phyloP scores from a whole-genome alignment of 371 early-diverging fungal genomes.

The Gilbertella persicaria region DNA sequence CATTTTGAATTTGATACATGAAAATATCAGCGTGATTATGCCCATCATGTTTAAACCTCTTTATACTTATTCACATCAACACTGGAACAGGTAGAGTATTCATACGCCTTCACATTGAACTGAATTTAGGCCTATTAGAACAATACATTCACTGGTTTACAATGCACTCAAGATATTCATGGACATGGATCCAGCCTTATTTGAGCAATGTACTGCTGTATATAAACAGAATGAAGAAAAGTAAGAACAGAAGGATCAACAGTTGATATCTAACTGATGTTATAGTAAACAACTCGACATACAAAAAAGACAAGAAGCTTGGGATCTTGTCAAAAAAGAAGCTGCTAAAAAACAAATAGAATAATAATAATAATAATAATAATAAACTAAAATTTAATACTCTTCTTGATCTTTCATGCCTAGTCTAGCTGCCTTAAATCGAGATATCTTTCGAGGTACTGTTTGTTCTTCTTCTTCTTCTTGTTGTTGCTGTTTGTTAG shows the following conservation, averaged over 20 bases:
- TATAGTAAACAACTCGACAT: too few relatives aligned
- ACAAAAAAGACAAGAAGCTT: too few relatives aligned
- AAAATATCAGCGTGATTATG: slow-evolving; percentile 84
- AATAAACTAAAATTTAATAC: too few relatives aligned
- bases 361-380: too few relatives aligned
- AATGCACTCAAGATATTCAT: slow-evolving; percentile 92
- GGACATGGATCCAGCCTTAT: slow-evolving; percentile 87
- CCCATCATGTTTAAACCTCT: slow-evolving; percentile 93
- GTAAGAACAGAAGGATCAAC: slow-evolving; percentile 2
- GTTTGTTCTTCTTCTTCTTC: slow-evolving; percentile 19
- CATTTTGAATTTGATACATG: slow-evolving; percentile 88
- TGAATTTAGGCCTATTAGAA: too few relatives aligned
- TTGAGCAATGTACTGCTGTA: slow-evolving; percentile 84
- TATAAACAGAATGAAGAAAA: slow-evolving; percentile 75
- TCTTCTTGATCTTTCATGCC: too few relatives aligned
- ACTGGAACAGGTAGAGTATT: too few relatives aligned
- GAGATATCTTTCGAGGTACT: slow-evolving; percentile 41
- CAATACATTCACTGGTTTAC: slow-evolving; percentile 92
- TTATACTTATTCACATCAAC: slow-evolving; percentile 89
- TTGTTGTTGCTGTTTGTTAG: slow-evolving; percentile 20
- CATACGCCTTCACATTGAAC: too few relatives aligned
- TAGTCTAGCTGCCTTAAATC: slow-evolving; percentile 52
- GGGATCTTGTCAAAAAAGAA: too few relatives aligned
- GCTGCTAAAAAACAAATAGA: too few relatives aligned
- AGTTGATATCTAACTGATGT: background rate